Conservation (phyloP, 257 asterid species). For the Solanum corneliomulleri region DNA sequence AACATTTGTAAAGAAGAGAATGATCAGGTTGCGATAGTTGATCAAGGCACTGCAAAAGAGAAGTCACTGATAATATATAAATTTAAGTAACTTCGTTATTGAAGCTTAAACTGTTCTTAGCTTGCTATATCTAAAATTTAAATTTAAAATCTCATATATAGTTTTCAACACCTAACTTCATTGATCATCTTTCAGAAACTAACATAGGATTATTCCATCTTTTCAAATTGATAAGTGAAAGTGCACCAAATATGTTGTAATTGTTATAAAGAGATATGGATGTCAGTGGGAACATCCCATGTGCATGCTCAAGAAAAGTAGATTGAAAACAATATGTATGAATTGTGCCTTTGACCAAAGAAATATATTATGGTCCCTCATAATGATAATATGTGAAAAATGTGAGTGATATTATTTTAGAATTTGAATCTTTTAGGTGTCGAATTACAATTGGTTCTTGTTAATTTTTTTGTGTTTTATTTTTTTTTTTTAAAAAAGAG, state of each 20-base stretch:
- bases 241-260: too few relatives aligned
- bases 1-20: too few relatives aligned
- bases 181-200: background rate
- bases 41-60: too few relatives aligned
- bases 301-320: background rate
- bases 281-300: background rate
- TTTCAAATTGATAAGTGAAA: too few relatives aligned
- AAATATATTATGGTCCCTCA: background rate
- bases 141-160: background rate
- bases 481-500: background rate
- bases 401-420: background rate
- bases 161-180: background rate
- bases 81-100: too few relatives aligned
- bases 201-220: too few relatives aligned
- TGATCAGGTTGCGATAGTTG: too few relatives aligned
- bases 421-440: background rate
- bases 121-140: background rate
- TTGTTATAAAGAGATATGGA: background rate
- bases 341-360: background rate
- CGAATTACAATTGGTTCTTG: background rate
- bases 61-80: too few relatives aligned
- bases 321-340: background rate
- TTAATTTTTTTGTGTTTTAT: background rate
- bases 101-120: too few relatives aligned
- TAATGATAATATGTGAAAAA: background rate